phyloP scores from a whole-genome alignment of 1,139 yeast genomes.

The Geotrichum carabidarum region DNA sequence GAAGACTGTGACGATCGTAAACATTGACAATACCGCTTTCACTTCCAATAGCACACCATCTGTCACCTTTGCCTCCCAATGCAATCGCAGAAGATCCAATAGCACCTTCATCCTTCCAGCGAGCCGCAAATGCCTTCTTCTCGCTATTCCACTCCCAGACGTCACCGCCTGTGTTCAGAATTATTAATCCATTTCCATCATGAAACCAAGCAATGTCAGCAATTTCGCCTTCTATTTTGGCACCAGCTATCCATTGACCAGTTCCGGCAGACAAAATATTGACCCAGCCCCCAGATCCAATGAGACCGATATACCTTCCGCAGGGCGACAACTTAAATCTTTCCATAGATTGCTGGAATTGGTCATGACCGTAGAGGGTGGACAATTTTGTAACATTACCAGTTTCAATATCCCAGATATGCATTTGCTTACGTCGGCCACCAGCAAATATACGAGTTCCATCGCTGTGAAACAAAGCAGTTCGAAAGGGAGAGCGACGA shows the following conservation, averaged over 20 bases:
- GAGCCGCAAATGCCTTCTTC: conserved; percentile 47
- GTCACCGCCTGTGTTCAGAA: conserved; percentile 76
- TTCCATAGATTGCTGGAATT: conserved; percentile 82
- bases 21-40: conserved; percentile 85
- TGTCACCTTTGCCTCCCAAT: conserved; percentile 68
- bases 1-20: conserved; percentile 54
- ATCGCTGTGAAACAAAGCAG: conserved; percentile 58
- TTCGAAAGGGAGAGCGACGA: conserved; percentile 72
- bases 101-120: conserved; percentile 88
- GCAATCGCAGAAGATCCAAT: conserved; percentile 74
- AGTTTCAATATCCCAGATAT: conserved; percentile 77
- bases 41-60: conserved; percentile 87
- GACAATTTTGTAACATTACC: conserved; percentile 80
- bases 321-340: conserved; percentile 65
- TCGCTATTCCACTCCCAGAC: conserved; percentile 78
- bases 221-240: conserved; percentile 80
- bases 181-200: conserved; percentile 50
- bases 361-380: conserved; percentile 87
- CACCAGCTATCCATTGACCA: conserved; percentile 82
- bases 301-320: conserved; percentile 68
- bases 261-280: conserved; percentile 69
- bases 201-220: conserved; percentile 68
- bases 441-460: conserved; percentile 68
- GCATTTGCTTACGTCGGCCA: conserved; percentile 89
- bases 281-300: conserved; percentile 88